Percentiles rank a stretch among this genome's conserved stretches.
Evolutionary conservation across 1,284 basidiomycete genomes (phyloP).

Genomic region (Leucocoprinus gongylophorus): DNA sequence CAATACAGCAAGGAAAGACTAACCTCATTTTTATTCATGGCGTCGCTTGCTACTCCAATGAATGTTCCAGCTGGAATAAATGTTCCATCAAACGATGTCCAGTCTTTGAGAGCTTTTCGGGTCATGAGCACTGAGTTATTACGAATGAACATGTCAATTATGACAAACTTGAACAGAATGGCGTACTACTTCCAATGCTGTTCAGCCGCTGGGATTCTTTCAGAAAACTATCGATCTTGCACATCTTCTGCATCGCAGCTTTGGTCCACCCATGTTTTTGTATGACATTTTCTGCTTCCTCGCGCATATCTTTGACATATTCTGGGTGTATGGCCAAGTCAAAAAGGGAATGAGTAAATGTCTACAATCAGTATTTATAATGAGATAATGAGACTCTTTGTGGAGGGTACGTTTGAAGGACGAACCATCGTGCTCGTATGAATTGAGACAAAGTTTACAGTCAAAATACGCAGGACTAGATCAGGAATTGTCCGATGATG

Average conservation of each 20-base stretch:
- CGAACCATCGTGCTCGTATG: not conserved
- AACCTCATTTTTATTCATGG: constrained; percentile 19
- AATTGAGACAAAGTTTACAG: not conserved
- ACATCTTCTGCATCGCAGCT: constrained; percentile 34
- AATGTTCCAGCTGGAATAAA: constrained; percentile 20
- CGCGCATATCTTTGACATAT: constrained; percentile 34
- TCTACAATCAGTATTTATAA: not conserved
- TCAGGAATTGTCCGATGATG: no score
- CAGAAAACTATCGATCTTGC: constrained; percentile 43
- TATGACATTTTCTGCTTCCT: constrained; percentile 37
- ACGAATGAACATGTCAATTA: not conserved
- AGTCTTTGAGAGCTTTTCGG: constrained; percentile 19
- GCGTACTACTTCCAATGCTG: constrained; percentile 2
- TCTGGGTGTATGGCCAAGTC: constrained; percentile 24
- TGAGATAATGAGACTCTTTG: not conserved
- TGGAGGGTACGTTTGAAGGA: no score
- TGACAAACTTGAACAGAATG: not conserved
- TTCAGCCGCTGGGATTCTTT: constrained; percentile 35
- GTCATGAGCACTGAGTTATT: constrained; percentile 19
- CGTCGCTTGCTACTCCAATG: constrained; percentile 17
- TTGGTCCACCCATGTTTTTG: constrained; percentile 39
- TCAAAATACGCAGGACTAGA: not conserved
- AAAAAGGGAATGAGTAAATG: not conserved
- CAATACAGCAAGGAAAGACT: not conserved
- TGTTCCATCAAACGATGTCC: constrained; percentile 23